Conservation (phyloP, 2,329 filamentous ascomycete genomes). For the Aspergillus quadricinctus region DNA sequence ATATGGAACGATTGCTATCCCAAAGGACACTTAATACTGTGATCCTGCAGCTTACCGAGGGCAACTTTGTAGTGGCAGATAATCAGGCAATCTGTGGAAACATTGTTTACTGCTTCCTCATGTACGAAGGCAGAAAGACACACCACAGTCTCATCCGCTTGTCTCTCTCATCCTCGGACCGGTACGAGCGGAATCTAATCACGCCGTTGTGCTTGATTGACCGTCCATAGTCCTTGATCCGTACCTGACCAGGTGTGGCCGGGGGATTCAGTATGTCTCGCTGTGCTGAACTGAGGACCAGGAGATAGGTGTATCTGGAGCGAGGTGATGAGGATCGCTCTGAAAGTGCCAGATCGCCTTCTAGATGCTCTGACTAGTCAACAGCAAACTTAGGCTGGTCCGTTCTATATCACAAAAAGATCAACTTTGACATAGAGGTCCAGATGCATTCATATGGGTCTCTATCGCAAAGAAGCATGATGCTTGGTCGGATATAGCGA, state of each 20-base stretch:
- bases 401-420: background rate
- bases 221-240: background rate
- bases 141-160: background rate
- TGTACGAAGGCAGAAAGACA: background rate
- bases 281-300: background rate
- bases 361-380: background rate
- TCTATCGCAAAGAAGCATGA: background rate
- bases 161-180: background rate
- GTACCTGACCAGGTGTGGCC: background rate
- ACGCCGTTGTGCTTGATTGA: background rate
- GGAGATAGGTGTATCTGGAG: background rate
- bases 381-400: background rate
- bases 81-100: background rate
- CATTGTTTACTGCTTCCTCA: background rate
- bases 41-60: background rate
- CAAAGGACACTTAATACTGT: background rate
- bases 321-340: background rate
- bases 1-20: background rate
- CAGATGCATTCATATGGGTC: background rate
- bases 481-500: background rate
- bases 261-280: background rate
- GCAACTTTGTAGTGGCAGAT: background rate
- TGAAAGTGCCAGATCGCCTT: background rate
- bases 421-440: background rate
- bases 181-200: background rate